These are phyloP conservation scores for Isabelozyma pseudorhagii DNA, from an alignment of 805 yeast species.

Conservation along the genomic window DNA sequence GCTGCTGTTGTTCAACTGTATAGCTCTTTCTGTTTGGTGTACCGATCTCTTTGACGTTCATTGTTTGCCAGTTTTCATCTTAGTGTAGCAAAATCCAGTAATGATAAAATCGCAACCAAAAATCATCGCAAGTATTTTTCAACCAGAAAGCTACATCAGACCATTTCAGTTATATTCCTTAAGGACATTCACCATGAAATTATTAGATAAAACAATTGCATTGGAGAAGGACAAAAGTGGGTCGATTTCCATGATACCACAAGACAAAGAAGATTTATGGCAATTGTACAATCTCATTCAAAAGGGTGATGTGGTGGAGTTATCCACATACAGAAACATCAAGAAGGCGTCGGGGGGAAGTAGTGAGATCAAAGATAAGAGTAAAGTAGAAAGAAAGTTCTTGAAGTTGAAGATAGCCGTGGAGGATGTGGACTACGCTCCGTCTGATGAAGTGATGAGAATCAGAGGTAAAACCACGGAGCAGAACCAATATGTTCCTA, in stretches of 20 bases:
- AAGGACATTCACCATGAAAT: conserved; percentile 39
- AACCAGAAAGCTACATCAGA: too few relatives aligned
- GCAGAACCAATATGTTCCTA: conserved; percentile 71
- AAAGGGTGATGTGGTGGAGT: conserved; percentile 68
- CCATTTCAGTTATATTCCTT: too few relatives aligned
- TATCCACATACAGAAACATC: conserved; percentile 68
- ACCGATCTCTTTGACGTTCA: too few relatives aligned
- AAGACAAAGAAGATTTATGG: conserved; percentile 93
- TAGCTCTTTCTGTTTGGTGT: too few relatives aligned
- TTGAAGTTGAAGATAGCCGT: conserved; percentile 53
- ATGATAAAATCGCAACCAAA: too few relatives aligned
- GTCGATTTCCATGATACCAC: conserved; percentile 63
- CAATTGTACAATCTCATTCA: conserved; percentile 76
- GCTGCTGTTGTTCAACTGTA: too few relatives aligned
- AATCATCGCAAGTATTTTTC: too few relatives aligned
- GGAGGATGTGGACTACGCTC: conserved; percentile 72
- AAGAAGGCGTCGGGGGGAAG: conserved; percentile 30
- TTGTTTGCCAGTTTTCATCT: too few relatives aligned
- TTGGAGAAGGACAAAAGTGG: conserved; percentile 64
- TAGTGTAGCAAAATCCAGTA: too few relatives aligned
- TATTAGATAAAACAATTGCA: conserved; percentile 12
- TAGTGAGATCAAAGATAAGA: conserved; percentile 35
- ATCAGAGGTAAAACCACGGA: conserved; percentile 73
- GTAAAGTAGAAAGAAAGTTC: conserved; percentile 52
- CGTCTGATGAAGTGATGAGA: conserved; percentile 73